These are phyloP conservation scores for Penicillium thymicola DNA, from an alignment of 2,329 filamentous ascomycete genomes.

Conservation along the genomic window DNA sequence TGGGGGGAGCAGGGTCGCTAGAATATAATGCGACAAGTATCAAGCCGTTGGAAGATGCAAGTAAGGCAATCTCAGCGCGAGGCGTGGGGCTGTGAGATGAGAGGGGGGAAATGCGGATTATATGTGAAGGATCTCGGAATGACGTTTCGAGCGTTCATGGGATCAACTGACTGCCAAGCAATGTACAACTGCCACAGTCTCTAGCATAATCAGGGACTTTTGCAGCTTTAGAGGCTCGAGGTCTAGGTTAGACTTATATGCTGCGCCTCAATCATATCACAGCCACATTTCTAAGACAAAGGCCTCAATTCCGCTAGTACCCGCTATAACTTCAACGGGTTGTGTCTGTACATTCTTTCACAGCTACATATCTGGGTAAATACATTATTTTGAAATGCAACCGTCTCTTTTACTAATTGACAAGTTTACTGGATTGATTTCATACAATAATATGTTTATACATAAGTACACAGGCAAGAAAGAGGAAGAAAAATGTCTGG, in stretches of 20 bases:
- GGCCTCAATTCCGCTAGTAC: not conserved
- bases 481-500: not conserved
- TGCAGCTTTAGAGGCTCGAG: not conserved
- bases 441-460: not conserved
- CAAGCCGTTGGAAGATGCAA: not conserved
- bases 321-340: not conserved
- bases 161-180: conserved; percentile 15
- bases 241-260: not conserved
- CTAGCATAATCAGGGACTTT: not conserved
- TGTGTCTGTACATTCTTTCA: not conserved
- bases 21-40: not conserved
- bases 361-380: not conserved
- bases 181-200: not conserved
- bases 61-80: not conserved
- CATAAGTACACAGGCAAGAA: not conserved
- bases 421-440: not conserved
- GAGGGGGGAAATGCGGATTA: conserved; percentile 12
- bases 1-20: not conserved
- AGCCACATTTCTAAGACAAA: conserved; percentile 9
- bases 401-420: not conserved
- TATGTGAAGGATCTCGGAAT: conserved; percentile 18
- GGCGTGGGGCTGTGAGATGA: conserved; percentile 4
- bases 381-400: not conserved
- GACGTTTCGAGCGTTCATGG: conserved; percentile 19
- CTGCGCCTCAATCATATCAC: conserved; percentile 13